Evolutionary conservation across 2,329 filamentous ascomycete genomes (phyloP).

Genomic region (Colletotrichum theobromicola): DNA sequence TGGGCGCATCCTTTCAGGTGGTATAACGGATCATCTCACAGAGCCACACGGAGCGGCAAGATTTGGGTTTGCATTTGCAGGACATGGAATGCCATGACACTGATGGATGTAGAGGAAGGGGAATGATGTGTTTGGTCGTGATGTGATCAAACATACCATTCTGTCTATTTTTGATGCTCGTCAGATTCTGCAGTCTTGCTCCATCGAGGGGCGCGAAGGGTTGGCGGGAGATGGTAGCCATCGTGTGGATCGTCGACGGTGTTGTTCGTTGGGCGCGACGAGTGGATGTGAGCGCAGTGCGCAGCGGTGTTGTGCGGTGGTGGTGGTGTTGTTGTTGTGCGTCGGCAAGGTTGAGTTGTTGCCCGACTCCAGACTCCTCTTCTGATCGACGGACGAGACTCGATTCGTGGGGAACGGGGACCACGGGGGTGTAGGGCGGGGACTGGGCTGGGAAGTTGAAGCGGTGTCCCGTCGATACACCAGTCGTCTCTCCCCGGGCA

Average conservation of each 20-base stretch:
- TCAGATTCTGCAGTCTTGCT: conserved; percentile 72
- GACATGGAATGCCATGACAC: neutral
- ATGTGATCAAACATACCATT: conserved; percentile 59
- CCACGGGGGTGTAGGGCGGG: neutral
- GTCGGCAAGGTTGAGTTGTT: neutral
- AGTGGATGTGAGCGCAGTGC: neutral
- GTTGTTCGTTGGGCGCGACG: neutral
- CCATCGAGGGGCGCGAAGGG: conserved; percentile 77
- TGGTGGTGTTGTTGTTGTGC: neutral
- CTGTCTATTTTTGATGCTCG: conserved; percentile 80
- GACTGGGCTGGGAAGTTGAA: neutral
- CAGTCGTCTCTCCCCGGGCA: neutral
- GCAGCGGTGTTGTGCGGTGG: neutral
- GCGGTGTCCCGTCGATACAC: neutral
- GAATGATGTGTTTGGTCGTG: neutral
- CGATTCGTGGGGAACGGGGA: conserved; percentile 13
- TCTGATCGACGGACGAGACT: conserved; percentile 9
- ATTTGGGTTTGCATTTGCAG: neutral
- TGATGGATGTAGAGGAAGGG: neutral
- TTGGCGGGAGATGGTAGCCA: conserved; percentile 67
- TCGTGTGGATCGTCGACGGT: conserved; percentile 32
- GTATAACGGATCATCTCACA: neutral
- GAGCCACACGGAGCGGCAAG: neutral
- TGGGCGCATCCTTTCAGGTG: neutral
- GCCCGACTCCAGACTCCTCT: neutral